Conservation (phyloP, 345 rosid genomes). For the Brassica carinata region DNA sequence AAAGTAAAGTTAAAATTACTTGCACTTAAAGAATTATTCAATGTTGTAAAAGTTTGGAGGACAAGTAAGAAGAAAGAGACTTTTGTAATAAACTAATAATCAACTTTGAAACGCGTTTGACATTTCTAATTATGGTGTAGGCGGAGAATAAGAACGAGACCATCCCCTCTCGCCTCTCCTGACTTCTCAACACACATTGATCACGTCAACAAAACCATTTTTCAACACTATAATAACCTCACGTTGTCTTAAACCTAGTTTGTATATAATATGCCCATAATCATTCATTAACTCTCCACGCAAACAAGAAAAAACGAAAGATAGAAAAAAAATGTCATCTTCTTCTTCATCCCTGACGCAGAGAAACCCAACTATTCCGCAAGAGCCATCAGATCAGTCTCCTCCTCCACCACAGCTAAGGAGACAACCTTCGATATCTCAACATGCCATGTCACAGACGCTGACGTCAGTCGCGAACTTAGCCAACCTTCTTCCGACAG, state of each 20-base stretch:
- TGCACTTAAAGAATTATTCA: background rate
- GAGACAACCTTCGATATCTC: constrained; percentile 51
- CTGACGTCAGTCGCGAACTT: constrained; percentile 79
- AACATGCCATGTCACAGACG: constrained; percentile 68
- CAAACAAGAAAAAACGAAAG: background rate
- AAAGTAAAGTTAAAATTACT: background rate
- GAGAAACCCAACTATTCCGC: constrained; percentile 20
- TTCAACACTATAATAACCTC: constrained; percentile 9
- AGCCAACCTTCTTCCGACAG: constrained; percentile 94
- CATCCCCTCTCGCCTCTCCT: background rate
- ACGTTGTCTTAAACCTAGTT: background rate
- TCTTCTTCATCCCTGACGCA: constrained; percentile 26
- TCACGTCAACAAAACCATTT: constrained; percentile 17
- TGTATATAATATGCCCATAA: constrained; percentile 1
- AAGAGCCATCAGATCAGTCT: constrained; percentile 26
- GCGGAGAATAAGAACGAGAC: constrained; percentile 8
- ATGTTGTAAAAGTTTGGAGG: background rate
- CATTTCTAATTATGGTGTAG: background rate
- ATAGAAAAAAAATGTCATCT: constrained; percentile 21
- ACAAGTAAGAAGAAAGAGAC: background rate
- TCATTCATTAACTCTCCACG: background rate
- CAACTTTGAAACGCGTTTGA: constrained; percentile 7
- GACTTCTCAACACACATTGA: constrained; percentile 23
- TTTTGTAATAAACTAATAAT: background rate
- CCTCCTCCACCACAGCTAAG: constrained; percentile 35